These are phyloP conservation scores for Coemansia sp. DNA, from an alignment of 192 early-diverging fungal species.

Conservation along the genomic window DNA sequence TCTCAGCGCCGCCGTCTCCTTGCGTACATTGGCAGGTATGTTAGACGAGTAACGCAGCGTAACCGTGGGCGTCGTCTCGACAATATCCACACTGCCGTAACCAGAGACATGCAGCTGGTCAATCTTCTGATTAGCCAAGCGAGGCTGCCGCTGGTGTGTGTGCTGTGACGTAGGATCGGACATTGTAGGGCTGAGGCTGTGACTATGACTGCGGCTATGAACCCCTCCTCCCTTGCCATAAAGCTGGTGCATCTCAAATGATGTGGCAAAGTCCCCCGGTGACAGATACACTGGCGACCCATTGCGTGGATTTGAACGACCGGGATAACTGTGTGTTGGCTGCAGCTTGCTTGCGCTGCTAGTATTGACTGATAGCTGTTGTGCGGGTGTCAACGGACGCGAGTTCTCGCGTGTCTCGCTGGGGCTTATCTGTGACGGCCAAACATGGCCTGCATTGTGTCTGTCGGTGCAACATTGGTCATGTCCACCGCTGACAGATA, in stretches of 20 bases:
- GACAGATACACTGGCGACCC: conserved; percentile 53
- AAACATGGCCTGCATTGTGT: conserved; percentile 39
- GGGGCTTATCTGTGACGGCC: conserved; percentile 55
- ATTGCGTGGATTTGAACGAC: conserved; percentile 46
- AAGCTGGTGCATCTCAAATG: conserved; percentile 44
- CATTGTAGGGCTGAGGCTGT: conserved; percentile 4
- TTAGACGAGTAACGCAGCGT: conserved; percentile 52
- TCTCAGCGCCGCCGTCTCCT: conserved; percentile 49
- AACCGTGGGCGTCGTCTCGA: conserved; percentile 46
- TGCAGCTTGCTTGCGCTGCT: background rate
- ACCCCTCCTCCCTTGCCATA: conserved; percentile 2
- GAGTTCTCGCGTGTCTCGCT: conserved; percentile 37
- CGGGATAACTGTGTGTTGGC: conserved; percentile 16
- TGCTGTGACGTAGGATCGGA: conserved; percentile 2
- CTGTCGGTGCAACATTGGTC: conserved; percentile 24
- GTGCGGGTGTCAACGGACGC: conserved; percentile 22
- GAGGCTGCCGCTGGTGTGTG: conserved; percentile 18
- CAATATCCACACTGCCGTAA: conserved; percentile 47
- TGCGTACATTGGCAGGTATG: conserved; percentile 41
- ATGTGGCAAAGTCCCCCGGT: conserved; percentile 40
- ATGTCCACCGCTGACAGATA: conserved; percentile 48
- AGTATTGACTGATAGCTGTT: background rate
- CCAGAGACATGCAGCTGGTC: conserved; percentile 48
- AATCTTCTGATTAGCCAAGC: conserved; percentile 46
- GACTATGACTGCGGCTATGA: background rate